These are phyloP conservation scores for Artomyces pyxidatus DNA, from an alignment of 768 basidiomycete genomes.

Conservation along the genomic window DNA sequence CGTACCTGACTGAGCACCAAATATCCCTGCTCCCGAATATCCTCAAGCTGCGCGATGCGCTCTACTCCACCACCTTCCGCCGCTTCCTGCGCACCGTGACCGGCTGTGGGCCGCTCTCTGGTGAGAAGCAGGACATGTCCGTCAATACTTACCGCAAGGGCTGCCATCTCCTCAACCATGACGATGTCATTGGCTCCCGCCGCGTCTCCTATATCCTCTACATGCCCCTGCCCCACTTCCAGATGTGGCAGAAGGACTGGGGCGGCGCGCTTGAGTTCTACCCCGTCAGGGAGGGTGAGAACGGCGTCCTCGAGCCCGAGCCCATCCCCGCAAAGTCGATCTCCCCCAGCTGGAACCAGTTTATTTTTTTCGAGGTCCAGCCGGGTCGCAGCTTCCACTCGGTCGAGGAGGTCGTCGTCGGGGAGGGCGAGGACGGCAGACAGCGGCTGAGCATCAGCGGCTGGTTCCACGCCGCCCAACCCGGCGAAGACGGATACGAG, in stretches of 20 bases:
- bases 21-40: slow-evolving; percentile 74
- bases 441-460: slow-evolving; percentile 86
- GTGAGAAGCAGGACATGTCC: slow-evolving; percentile 90
- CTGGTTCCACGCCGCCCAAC: slow-evolving; percentile 93
- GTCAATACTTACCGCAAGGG: slow-evolving; percentile 87
- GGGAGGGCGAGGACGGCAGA: slow-evolving; percentile 59
- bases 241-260: slow-evolving; percentile 81
- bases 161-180: slow-evolving; percentile 93
- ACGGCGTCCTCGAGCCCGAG: slow-evolving; percentile 63
- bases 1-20: slow-evolving; percentile 73
- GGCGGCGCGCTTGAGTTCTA: slow-evolving; percentile 94
- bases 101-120: slow-evolving; percentile 86
- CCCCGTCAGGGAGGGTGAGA: slow-evolving; percentile 51
- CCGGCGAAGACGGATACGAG: slow-evolving; percentile 83
- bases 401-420: slow-evolving; percentile 93
- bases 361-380: slow-evolving; percentile 86
- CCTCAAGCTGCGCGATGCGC: slow-evolving; percentile 77
- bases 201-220: slow-evolving; percentile 96
- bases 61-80: slow-evolving; percentile 82
- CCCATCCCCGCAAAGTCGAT: slow-evolving; percentile 56
- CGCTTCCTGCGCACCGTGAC: slow-evolving; percentile 79
- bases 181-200: slow-evolving; percentile 94
- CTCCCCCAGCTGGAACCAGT: slow-evolving; percentile 84
- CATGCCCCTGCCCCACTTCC: slow-evolving; percentile 71
- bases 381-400: slow-evolving; percentile 94